Percentiles rank a stretch among this genome's conserved stretches.
phyloP scores from a whole-genome alignment of 768 basidiomycete species.

The Psilocybe azurescens region DNA sequence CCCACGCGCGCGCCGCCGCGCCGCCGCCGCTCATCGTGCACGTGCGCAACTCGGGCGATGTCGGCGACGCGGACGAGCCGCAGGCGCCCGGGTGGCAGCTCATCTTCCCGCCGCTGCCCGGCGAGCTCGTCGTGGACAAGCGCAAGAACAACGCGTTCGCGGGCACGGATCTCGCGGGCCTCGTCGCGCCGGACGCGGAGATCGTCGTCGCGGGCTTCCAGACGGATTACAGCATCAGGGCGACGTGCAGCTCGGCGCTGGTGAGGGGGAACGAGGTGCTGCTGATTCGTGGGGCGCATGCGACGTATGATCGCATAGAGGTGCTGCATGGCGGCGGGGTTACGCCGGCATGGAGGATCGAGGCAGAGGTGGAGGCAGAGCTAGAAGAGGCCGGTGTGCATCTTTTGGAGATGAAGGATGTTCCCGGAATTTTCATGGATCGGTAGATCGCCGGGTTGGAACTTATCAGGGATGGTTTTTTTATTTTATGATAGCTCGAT shows the following conservation, averaged over 20 bases:
- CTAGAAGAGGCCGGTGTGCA: slow-evolving; percentile 72
- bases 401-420: slow-evolving; percentile 70
- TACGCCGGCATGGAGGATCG: slow-evolving; percentile 56
- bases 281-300: slow-evolving; percentile 67
- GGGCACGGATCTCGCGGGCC: slow-evolving; percentile 55
- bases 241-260: slow-evolving; percentile 67
- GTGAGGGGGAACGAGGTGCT: slow-evolving; percentile 70
- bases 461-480: not conserved
- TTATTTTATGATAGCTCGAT: not conserved
- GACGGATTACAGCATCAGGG: slow-evolving; percentile 65
- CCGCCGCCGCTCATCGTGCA: slow-evolving; percentile 66
- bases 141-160: slow-evolving; percentile 73
- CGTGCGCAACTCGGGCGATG: slow-evolving; percentile 68
- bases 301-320: slow-evolving; percentile 70
- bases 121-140: slow-evolving; percentile 68
- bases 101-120: slow-evolving; percentile 51
- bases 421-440: slow-evolving; percentile 61
- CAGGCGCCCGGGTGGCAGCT: slow-evolving; percentile 65
- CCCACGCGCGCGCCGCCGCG: slow-evolving; percentile 49
- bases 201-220: slow-evolving; percentile 71
- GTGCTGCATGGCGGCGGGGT: slow-evolving; percentile 60
- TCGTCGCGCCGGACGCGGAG: slow-evolving; percentile 60
- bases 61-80: slow-evolving; percentile 64
- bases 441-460: slow-evolving; percentile 35
- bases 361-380: slow-evolving; percentile 67